Evolutionary conservation across 2,329 filamentous ascomycete genomes (phyloP), one percentile per base, ranked within the genome.

Genomic region (Exophiala xenobiotica): DNA sequence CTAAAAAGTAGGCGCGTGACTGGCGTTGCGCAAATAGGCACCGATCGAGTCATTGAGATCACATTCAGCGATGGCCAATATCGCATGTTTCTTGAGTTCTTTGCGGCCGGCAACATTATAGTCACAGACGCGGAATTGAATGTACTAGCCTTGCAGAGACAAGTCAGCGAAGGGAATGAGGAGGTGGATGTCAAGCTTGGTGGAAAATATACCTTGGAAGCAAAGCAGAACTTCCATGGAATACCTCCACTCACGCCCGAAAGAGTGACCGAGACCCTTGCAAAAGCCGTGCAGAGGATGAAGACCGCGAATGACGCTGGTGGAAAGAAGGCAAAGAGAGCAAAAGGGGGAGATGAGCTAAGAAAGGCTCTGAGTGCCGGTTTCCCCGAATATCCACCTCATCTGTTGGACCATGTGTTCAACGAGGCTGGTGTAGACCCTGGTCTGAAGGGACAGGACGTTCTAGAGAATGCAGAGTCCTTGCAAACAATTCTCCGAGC

Each of bases 81-180:
- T 67, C 80, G 86, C 35, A 70, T 99, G 18, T 96, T 90, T 67
- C 75, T 99, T 22, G 93, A 99, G 71, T 99, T 99, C 73, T 99
- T 96, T 67, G 92, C 93, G 1, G 88, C 88, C 46, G 93, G 93
- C 39, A 99, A 99, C 67, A 86, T 99, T 54, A 89, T 99, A 55
- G 77, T 99, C 46, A 96, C 93, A 2, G 90, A 97, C 66, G 80
- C 78, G 44, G 85, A 95, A 19, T 75, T 91, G 46, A 93, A 86
- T 57, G 91, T 97, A 49, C 68, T 97, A 27, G 83, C 87, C 0
- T 73, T 99, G 16, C 75, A 93, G 60, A 83, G 93, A 49, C 85
- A 87, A 57, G 92, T 97, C 1, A 75, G 82, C 3, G 88, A 90
- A 62, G 87, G 86, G 2, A 86, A 87, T 45, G 87, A 87, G n/a